phyloP scores from a whole-genome alignment of 2,329 filamentous ascomycete species.

The Alternaria gaisen region DNA sequence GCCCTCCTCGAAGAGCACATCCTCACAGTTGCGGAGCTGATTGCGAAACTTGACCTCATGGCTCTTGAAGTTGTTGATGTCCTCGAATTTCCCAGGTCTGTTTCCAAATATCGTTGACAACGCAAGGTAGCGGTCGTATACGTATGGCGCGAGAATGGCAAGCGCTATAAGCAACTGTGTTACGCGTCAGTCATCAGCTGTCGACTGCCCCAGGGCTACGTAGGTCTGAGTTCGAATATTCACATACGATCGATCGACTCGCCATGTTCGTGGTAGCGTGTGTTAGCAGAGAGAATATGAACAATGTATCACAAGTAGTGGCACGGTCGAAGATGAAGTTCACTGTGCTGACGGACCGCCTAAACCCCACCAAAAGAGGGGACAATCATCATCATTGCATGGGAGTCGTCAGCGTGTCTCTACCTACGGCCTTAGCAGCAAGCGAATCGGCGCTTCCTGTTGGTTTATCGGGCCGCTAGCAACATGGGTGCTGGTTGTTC shows the following conservation, averaged over 20 bases:
- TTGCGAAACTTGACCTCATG: conserved; percentile 48
- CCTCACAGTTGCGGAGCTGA: conserved; percentile 55
- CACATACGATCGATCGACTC: conserved; percentile 7
- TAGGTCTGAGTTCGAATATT: background rate
- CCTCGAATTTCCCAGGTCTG: conserved; percentile 29
- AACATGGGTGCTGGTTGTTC: background rate
- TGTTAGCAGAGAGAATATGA: background rate
- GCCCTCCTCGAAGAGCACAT: conserved; percentile 51
- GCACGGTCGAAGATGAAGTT: background rate
- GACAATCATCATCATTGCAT: background rate
- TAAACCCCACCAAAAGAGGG: conserved; percentile 3
- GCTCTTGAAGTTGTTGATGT: conserved; percentile 33
- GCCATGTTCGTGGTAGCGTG: conserved; percentile 2
- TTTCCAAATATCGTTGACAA: conserved; percentile 32
- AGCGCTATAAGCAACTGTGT: conserved; percentile 23
- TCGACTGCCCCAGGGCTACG: background rate
- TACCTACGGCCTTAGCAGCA: background rate
- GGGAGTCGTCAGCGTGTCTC: background rate
- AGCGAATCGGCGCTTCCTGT: background rate
- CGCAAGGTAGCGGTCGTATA: conserved; percentile 39
- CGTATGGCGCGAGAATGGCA: conserved; percentile 29
- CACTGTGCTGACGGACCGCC: background rate
- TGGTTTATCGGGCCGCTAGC: background rate
- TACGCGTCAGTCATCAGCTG: background rate
- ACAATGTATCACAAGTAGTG: background rate